Evolutionary conservation across 768 basidiomycete genomes (phyloP), one percentile per base, ranked within the genome.

Genomic region (Collybiopsis luxurians): DNA sequence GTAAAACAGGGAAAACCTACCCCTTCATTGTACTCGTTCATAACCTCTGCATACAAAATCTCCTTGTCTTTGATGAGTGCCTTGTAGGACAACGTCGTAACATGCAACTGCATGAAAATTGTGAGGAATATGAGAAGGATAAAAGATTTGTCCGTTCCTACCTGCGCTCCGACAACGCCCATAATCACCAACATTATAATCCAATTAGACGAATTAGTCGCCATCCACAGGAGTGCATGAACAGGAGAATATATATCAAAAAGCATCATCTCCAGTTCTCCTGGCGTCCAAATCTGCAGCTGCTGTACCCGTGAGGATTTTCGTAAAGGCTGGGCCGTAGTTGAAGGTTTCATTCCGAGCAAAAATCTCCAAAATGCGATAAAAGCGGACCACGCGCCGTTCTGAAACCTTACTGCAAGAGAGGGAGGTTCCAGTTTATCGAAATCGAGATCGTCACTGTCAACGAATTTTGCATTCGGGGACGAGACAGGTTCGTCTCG

Each of bases 21-120:
- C 71, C 82, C 83, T 67, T 84, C 76, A 59, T 94, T 89, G 64
- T 94, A 94, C 69, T 94, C 92, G 64, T 84, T 81, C 79, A 94
- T 78, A 17, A 92, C 89, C 66, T 93, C 92, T 2, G 87, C 81
- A 10, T 88, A 80, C 56, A 94, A 80, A 46, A 90, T 82, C 39
- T 79, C 82, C 61, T 79, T 83, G 73, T 94, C 92, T 66, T 90
- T 92, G 17, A 93, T 48, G 57, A 92, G 66, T 1, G 77, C 74
- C 34, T 81, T 79, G 69, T 87, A 94, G 45, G 81, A 79, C 51
- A 74, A 73, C 12, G 75, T 79, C 60, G 85, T 61, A 10, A 67
- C 71, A 52, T 82, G 75, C 46, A 83, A 63, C 85, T 90, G 30
- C 6, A 49, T 24, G 24, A 19, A 44, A 4, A 56, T 61, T 21